Conservation (phyloP, 1,139 yeast species). For the Ashbya aceris region DNA sequence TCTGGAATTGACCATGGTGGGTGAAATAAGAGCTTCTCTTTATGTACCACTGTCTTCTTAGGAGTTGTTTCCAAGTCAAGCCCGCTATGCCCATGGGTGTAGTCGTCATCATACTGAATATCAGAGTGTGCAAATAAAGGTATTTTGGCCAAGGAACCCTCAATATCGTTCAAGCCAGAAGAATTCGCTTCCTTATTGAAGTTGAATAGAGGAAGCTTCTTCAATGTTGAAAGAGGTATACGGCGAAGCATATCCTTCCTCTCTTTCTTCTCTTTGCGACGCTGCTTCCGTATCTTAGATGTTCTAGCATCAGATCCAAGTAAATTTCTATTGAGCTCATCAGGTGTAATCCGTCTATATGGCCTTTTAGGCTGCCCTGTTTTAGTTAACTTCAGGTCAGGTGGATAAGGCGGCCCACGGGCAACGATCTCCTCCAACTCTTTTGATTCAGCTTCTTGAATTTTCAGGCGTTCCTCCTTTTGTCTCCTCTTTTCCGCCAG, state of each 20-base stretch:
- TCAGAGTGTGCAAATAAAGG: constrained; percentile 8
- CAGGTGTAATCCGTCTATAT: constrained; percentile 27
- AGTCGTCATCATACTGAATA: not conserved
- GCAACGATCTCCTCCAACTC: constrained; percentile 27
- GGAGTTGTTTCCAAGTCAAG: constrained; percentile 11
- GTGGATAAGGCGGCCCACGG: constrained; percentile 30
- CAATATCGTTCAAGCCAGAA: constrained; percentile 12
- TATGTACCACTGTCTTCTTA: constrained; percentile 22
- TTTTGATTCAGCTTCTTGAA: constrained; percentile 18
- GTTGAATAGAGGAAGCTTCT: constrained; percentile 24
- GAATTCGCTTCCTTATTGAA: constrained; percentile 12
- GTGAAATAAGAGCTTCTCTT: constrained; percentile 27
- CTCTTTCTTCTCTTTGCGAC: constrained; percentile 15
- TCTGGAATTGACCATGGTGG: constrained; percentile 27
- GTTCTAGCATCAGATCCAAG: constrained; percentile 6
- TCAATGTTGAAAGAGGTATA: constrained; percentile 20
- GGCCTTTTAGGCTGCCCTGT: constrained; percentile 30
- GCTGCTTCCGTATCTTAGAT: constrained; percentile 8
- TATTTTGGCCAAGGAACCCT: constrained; percentile 13
- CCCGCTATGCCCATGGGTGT: not conserved
- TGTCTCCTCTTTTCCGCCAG: constrained; percentile 16
- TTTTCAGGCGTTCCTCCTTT: constrained; percentile 17
- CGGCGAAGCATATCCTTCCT: constrained; percentile 17
- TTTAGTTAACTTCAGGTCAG: constrained; percentile 26
- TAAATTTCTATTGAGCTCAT: constrained; percentile 21